These are phyloP conservation scores for Euphorbia celastroides DNA, from an alignment of 441 rosid genomes.

Conservation along the genomic window DNA sequence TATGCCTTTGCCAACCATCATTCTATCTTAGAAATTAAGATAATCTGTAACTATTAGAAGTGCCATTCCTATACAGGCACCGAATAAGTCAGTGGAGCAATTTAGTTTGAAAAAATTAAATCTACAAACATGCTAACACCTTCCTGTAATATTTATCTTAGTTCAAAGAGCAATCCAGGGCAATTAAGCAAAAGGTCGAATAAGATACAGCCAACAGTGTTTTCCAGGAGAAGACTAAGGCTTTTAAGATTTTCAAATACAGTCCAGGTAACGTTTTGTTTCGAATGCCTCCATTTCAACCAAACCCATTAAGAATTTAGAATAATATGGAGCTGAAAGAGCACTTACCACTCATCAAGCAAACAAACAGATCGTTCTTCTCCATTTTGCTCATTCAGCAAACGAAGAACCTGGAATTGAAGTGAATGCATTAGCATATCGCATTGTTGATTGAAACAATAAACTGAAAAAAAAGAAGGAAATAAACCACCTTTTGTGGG, in stretches of 20 bases:
- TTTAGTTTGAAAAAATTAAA: neutral
- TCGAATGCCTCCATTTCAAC: neutral
- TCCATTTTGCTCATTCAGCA: constrained; percentile 85
- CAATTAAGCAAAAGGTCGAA: neutral
- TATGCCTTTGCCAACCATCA: neutral
- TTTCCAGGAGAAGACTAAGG: neutral
- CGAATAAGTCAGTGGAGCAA: no score
- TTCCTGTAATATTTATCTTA: neutral
- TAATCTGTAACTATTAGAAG: neutral
- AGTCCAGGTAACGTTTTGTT: neutral
- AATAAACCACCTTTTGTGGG: constrained; percentile 61
- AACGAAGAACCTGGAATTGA: constrained; percentile 76
- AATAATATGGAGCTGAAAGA: neutral
- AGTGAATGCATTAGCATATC: constrained; percentile 19
- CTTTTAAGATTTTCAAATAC: neutral
- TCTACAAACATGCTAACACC: neutral
- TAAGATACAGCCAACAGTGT: neutral
- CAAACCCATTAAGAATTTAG: neutral
- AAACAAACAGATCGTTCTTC: constrained; percentile 68
- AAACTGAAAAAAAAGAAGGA: constrained; percentile 9
- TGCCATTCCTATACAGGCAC: neutral
- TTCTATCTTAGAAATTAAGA: no score
- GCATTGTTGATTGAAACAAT: constrained; percentile 19
- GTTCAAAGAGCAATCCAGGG: constrained; percentile 2
- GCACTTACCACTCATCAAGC: constrained; percentile 79